Evolutionary conservation across 75 land plant species (phyloP).

Genomic region (Sequoiadendron giganteum): DNA sequence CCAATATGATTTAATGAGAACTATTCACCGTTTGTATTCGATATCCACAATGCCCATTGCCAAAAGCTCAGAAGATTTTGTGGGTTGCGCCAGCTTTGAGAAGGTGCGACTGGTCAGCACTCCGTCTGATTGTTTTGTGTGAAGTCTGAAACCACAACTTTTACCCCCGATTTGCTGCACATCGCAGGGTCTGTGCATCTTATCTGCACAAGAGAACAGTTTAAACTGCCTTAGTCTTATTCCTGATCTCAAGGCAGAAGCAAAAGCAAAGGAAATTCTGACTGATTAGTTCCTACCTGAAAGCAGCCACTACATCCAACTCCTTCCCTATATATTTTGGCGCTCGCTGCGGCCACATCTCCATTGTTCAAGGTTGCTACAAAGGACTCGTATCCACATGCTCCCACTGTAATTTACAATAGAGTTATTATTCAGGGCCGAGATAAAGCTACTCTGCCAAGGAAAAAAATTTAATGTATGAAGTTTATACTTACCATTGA

Average conservation of each 20-base stretch:
- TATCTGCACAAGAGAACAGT: background rate
- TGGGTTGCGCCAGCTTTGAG: constrained; percentile 31
- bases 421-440: no score
- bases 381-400: constrained; percentile 43
- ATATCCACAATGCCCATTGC: constrained; percentile 44
- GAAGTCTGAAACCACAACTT: background rate
- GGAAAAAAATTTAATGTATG: no score
- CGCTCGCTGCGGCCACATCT: constrained; percentile 24
- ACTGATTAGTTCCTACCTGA: background rate
- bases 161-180: background rate
- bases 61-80: constrained; percentile 19
- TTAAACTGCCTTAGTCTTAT: background rate
- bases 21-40: constrained; percentile 48
- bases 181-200: background rate
- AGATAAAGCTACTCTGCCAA: no score
- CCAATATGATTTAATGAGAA: background rate
- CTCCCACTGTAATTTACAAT: constrained; percentile 22
- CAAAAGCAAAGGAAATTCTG: background rate
- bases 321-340: constrained; percentile 40
- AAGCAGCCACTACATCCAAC: constrained; percentile 57
- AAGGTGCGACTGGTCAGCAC: constrained; percentile 49
- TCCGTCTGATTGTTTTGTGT: constrained; percentile 25
- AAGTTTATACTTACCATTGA: background rate
- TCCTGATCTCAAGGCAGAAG: background rate
- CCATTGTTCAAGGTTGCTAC: constrained; percentile 31